Evolutionary conservation across 768 basidiomycete genomes (phyloP).

Genomic region (Pleurotus citrinopileatus): DNA sequence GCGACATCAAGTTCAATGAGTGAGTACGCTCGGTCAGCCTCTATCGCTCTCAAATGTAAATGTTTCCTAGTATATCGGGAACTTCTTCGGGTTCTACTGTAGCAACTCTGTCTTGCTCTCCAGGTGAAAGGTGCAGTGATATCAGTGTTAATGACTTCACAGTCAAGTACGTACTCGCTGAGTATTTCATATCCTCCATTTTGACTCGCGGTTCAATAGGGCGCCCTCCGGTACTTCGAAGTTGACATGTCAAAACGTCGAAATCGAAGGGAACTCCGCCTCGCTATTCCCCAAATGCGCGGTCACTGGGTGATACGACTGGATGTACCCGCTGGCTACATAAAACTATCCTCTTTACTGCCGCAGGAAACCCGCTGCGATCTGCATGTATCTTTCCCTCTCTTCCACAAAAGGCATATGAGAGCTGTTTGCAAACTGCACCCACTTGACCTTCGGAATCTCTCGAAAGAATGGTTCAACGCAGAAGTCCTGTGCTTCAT

Average conservation of each 20-base stretch:
- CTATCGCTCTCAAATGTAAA: background rate
- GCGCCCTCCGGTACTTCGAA: conserved; percentile 38
- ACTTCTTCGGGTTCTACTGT: conserved; percentile 53
- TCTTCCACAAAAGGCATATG: conserved; percentile 45
- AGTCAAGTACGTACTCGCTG: conserved; percentile 46
- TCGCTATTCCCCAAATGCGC: conserved; percentile 39
- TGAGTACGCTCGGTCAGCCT: conserved; percentile 18
- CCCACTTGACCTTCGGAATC: conserved; percentile 43
- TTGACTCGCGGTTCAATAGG: conserved; percentile 18
- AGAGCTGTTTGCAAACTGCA: conserved; percentile 37
- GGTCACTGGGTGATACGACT: conserved; percentile 17
- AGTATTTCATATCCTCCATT: background rate
- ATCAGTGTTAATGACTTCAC: conserved; percentile 45
- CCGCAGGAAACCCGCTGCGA: conserved; percentile 30
- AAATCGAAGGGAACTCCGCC: conserved; percentile 40
- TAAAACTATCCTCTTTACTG: background rate
- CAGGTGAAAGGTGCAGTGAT: conserved; percentile 46
- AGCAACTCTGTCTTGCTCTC: conserved; percentile 54
- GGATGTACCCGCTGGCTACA: too few relatives aligned
- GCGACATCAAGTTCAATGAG: conserved; percentile 56
- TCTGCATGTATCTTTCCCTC: conserved; percentile 30
- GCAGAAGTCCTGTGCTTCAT: conserved; percentile 36
- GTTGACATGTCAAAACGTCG: conserved; percentile 55
- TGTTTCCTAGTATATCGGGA: conserved; percentile 46
- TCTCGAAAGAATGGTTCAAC: conserved; percentile 33